Conservation (phyloP, 345 rosid species). For the Linum tenue region DNA sequence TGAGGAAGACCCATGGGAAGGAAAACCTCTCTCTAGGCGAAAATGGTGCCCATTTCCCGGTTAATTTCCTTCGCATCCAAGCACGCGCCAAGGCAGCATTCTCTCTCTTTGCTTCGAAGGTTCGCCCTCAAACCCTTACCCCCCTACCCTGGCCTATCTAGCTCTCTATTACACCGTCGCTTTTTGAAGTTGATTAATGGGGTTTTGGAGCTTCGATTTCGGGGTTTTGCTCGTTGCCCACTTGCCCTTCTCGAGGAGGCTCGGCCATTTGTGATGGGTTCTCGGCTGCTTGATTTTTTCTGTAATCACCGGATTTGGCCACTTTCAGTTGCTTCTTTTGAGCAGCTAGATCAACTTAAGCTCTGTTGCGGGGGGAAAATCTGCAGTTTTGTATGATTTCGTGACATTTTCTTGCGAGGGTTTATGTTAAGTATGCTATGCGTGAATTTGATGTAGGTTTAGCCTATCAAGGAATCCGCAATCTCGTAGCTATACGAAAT, state of each 20-base stretch:
- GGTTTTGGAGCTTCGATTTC: background rate
- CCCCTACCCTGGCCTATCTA: background rate
- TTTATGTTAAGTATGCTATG: background rate
- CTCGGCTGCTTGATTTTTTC: background rate
- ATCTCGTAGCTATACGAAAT: conserved; percentile 38
- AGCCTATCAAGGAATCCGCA: conserved; percentile 36
- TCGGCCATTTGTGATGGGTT: no score
- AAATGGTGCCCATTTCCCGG: conserved; percentile 34
- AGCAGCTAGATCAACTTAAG: no score
- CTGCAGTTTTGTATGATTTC: background rate
- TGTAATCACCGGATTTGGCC: background rate
- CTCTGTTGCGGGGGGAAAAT: background rate
- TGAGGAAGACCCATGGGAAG: background rate
- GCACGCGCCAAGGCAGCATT: conserved; percentile 10
- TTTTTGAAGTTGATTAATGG: background rate
- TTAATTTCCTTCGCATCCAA: conserved; percentile 33
- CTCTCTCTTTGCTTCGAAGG: conserved; percentile 16
- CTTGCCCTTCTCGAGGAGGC: background rate
- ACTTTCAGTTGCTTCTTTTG: background rate
- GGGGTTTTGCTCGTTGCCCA: background rate
- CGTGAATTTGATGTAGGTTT: conserved; percentile 19
- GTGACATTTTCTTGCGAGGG: background rate
- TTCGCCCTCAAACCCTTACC: conserved; percentile 4
- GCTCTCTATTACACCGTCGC: background rate
- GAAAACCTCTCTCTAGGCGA: background rate